Percentiles rank a stretch among this genome's conserved stretches.
Evolutionary conservation across 1,284 basidiomycete genomes (phyloP).

Genomic region (Melampsora larici-populina): DNA sequence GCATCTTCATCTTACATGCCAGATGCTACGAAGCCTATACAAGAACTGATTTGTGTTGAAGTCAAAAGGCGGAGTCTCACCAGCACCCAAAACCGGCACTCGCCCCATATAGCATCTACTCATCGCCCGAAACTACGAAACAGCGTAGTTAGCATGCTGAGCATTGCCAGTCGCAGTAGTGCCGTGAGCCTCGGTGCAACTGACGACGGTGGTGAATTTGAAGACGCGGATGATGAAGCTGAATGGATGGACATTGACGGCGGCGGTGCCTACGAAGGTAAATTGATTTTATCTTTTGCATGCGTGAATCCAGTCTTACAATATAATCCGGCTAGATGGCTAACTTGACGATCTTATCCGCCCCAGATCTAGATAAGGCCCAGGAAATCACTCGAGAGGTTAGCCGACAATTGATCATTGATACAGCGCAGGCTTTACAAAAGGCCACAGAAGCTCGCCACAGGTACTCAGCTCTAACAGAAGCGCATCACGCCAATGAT

Average conservation of each 20-base stretch:
- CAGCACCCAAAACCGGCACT: not conserved
- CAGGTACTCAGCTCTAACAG: slow-evolving; percentile 8
- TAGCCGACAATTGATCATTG: not conserved
- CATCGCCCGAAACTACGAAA: not conserved
- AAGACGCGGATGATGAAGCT: slow-evolving; percentile 8
- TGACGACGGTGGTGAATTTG: not conserved
- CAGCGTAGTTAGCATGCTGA: not conserved
- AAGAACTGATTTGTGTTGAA: not conserved
- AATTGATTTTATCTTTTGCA: not conserved
- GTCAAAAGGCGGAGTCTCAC: not conserved
- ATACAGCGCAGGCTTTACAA: not conserved
- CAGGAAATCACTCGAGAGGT: not conserved
- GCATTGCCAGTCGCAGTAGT: not conserved
- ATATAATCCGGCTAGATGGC: not conserved
- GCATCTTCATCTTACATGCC: not conserved
- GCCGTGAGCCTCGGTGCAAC: not conserved
- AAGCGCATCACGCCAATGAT: not conserved
- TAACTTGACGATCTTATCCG: not conserved
- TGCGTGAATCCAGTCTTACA: not conserved
- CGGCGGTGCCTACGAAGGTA: slow-evolving; percentile 7
- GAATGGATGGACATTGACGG: slow-evolving; percentile 16
- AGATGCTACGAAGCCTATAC: not conserved
- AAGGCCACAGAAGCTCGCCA: not conserved
- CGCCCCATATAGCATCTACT: not conserved
- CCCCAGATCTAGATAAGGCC: not conserved